These are phyloP conservation scores for Sextonia rubra DNA, from an alignment of 164 flowering plant genomes.

Conservation along the genomic window DNA sequence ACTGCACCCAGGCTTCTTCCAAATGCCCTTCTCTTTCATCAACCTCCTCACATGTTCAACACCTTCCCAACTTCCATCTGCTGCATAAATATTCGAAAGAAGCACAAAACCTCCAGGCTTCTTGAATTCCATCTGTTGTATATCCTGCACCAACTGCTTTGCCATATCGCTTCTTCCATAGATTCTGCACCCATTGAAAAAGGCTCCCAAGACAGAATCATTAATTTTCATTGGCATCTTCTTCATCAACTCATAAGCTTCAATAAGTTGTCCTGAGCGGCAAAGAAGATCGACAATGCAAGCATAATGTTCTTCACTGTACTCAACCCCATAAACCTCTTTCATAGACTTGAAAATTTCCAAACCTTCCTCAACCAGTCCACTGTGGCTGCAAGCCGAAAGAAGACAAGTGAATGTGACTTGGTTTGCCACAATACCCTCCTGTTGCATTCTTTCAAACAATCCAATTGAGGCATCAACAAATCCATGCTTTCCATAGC, in stretches of 20 bases:
- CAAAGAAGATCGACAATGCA: conserved; percentile 61
- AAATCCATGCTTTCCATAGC: conserved; percentile 61
- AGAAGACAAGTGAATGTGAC: conserved; percentile 56
- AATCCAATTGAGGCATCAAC: conserved; percentile 38
- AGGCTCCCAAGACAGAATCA: conserved; percentile 59
- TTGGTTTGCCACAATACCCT: conserved; percentile 40
- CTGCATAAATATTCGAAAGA: conserved; percentile 64
- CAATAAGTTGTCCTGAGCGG: conserved; percentile 53
- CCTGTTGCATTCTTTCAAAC: conserved; percentile 52
- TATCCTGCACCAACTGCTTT: conserved; percentile 32
- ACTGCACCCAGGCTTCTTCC: conserved; percentile 44
- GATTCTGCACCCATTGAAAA: conserved; percentile 60
- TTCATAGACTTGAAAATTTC: conserved; percentile 44
- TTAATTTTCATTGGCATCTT: conserved; percentile 32
- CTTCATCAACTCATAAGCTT: conserved; percentile 54
- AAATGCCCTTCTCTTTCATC: conserved; percentile 48
- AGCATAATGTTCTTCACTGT: conserved; percentile 52
- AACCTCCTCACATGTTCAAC: conserved; percentile 53
- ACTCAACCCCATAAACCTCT: conserved; percentile 27
- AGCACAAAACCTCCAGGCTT: conserved; percentile 50
- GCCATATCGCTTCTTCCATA: conserved; percentile 63
- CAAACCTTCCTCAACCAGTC: conserved; percentile 49
- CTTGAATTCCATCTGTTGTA: conserved; percentile 29
- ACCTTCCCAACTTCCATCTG: conserved; percentile 53
- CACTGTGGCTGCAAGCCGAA: conserved; percentile 71